Evolutionary conservation across 192 early-diverging fungal species (phyloP).

Genomic region (Podila horticola): DNA sequence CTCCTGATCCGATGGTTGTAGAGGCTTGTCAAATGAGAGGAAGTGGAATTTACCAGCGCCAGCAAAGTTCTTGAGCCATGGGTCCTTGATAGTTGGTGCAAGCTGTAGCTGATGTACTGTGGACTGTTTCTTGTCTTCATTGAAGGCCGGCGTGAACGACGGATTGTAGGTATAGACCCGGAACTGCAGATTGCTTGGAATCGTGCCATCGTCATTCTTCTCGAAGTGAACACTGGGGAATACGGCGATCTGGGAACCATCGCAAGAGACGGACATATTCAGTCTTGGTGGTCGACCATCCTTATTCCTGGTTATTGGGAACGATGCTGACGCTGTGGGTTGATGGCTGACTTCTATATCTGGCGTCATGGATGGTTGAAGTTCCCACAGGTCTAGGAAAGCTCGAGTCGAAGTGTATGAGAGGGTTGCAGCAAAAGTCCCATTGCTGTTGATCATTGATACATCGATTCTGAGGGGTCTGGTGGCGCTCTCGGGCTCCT

Average conservation of each 20-base stretch:
- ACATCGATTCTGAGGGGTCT: neutral
- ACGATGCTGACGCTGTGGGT: neutral
- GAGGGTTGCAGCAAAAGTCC: neutral
- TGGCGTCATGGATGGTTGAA: neutral
- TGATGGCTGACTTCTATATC: neutral
- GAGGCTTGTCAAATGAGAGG: neutral
- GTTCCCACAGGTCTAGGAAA: neutral
- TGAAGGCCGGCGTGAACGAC: neutral
- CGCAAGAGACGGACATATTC: neutral
- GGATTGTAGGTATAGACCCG: neutral
- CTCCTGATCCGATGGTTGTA: neutral
- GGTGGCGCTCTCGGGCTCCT: neutral
- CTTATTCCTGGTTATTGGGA: neutral
- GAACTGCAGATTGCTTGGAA: neutral
- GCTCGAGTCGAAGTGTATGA: neutral
- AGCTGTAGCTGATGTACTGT: neutral
- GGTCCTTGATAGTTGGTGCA: neutral
- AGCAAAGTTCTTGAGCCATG: neutral
- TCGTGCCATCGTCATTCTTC: neutral
- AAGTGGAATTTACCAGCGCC: neutral
- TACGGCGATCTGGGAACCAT: neutral
- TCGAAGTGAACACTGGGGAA: neutral
- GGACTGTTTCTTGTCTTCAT: neutral
- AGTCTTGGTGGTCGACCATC: neutral
- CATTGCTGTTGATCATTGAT: neutral